Conservation (phyloP, 805 yeast species). For the Ogataea philodendri region DNA sequence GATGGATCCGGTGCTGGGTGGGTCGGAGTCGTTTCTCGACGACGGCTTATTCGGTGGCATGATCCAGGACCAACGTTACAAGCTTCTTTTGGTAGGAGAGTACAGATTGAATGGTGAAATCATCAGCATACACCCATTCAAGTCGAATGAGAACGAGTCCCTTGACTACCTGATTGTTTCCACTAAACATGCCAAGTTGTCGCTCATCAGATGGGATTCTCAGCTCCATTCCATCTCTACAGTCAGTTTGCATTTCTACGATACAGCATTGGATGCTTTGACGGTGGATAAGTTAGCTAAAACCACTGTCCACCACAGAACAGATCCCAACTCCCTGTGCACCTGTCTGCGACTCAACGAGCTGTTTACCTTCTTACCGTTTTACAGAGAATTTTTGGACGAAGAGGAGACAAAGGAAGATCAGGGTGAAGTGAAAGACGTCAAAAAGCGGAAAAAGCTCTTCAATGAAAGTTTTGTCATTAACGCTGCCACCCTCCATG, state of each 20-base stretch:
- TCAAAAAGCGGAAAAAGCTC: constrained; percentile 26
- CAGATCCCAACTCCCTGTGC: constrained; percentile 61
- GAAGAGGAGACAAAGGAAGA: constrained; percentile 36
- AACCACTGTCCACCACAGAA: constrained; percentile 45
- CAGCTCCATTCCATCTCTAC: constrained; percentile 57
- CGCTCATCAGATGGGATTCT: constrained; percentile 70
- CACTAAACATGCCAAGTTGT: constrained; percentile 74
- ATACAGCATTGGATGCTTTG: constrained; percentile 54
- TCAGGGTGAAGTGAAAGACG: constrained; percentile 27
- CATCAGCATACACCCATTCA: constrained; percentile 51
- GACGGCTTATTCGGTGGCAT: constrained; percentile 22
- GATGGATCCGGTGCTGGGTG: constrained; percentile 16
- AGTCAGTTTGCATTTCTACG: constrained; percentile 82
- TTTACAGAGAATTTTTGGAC: constrained; percentile 43
- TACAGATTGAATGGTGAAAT: constrained; percentile 70
- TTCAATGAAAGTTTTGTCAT: constrained; percentile 58
- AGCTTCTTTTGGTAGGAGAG: constrained; percentile 53
- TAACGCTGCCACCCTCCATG: constrained; percentile 54
- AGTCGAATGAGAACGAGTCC: constrained; percentile 43
- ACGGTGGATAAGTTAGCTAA: constrained; percentile 41
- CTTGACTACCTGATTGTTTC: constrained; percentile 63
- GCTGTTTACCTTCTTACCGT: constrained; percentile 68
- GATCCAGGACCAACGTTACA: constrained; percentile 22
- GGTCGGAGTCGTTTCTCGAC: constrained; percentile 22
- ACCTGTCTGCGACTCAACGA: constrained; percentile 64